phyloP scores from a whole-genome alignment of 108 stramenopile genomes.

The Pseudonitzschia multiseries region DNA sequence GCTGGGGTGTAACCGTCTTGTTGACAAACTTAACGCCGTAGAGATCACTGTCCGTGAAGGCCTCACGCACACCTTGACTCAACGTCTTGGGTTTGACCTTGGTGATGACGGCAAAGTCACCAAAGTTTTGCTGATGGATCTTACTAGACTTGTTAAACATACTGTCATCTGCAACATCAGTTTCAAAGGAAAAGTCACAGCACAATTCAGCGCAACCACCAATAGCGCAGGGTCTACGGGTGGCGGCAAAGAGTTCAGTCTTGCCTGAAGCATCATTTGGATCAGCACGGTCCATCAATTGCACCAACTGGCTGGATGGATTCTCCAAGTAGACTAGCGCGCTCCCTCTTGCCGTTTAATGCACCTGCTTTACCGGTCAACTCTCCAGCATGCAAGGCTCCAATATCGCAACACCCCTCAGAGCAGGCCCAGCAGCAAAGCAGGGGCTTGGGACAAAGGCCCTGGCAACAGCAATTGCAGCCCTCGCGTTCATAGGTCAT shows the following conservation, averaged over 20 bases:
- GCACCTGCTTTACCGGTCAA: constrained; percentile 5
- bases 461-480: constrained; percentile 29
- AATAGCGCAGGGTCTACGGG: constrained; percentile 35
- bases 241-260: constrained; percentile 19
- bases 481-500: constrained; percentile 37
- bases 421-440: constrained; percentile 31
- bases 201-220: constrained; percentile 45
- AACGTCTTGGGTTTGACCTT: constrained; percentile 13
- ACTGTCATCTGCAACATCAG: constrained; percentile 1
- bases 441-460: constrained; percentile 27
- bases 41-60: constrained; percentile 21
- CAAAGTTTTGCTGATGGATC: constrained; percentile 3
- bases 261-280: not conserved
- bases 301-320: constrained; percentile 27
- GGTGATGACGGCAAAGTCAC: constrained; percentile 19
- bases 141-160: not conserved
- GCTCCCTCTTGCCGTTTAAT: constrained; percentile 16
- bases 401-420: constrained; percentile 22
- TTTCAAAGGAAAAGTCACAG: constrained; percentile 31
- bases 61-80: constrained; percentile 14
- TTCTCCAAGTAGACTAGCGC: constrained; percentile 10
- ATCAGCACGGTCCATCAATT: constrained; percentile 27
- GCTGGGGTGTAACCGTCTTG: constrained; percentile 3
- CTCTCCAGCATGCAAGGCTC: constrained; percentile 24
- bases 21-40: constrained; percentile 5